Evolutionary conservation across 176 grass and related monocot genomes (phyloP).

Genomic region (Avena sativa): DNA sequence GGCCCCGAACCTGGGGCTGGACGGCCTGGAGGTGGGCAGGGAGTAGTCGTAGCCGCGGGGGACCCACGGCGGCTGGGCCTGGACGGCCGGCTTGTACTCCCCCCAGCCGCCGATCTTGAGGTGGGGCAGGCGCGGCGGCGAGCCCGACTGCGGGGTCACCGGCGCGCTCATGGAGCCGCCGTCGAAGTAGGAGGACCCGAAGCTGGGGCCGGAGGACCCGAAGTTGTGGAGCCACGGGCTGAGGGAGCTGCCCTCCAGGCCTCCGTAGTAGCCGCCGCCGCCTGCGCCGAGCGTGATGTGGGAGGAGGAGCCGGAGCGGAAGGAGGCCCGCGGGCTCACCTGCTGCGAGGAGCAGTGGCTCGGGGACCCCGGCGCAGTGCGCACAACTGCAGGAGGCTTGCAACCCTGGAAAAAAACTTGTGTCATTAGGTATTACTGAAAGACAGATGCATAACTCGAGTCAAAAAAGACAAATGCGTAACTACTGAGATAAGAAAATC

Average conservation of each 20-base stretch:
- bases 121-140: conserved; percentile 47
- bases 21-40: conserved; percentile 53
- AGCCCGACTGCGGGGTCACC: conserved; percentile 55
- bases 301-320: conserved; percentile 60
- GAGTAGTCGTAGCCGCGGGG: conserved; percentile 37
- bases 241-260: conserved; percentile 41
- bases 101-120: conserved; percentile 50
- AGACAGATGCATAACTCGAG: background rate
- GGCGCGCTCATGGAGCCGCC: conserved; percentile 63
- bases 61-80: conserved; percentile 44
- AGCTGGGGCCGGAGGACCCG: background rate
- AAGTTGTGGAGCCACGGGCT: conserved; percentile 75
- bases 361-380: conserved; percentile 35
- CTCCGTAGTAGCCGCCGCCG: conserved; percentile 18
- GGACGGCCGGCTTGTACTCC: background rate
- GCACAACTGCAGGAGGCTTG: conserved; percentile 50
- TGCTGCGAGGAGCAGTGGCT: conserved; percentile 66
- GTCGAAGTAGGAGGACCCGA: conserved; percentile 37
- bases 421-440: background rate
- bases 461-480: too few relatives aligned
- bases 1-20: conserved; percentile 45
- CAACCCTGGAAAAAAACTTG: conserved; percentile 52
- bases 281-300: conserved; percentile 51
- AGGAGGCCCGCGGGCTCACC: conserved; percentile 33
- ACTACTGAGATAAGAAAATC: background rate